Conservation (phyloP, 2,329 filamentous ascomycete genomes). For the Colletotrichum chrysophilum region DNA sequence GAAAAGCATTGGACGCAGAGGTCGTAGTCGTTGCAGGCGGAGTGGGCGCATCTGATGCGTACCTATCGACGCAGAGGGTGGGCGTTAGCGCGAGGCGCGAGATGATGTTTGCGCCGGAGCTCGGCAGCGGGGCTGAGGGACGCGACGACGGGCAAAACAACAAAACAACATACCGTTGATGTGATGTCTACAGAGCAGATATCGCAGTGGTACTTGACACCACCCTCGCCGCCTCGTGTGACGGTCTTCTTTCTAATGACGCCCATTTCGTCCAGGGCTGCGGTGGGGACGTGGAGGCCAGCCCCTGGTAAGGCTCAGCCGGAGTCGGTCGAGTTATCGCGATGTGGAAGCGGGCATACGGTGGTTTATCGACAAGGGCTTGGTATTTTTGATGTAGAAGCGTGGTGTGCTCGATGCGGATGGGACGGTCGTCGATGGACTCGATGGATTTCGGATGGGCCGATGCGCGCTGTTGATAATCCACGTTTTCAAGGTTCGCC, state of each 20-base stretch:
- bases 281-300: slow-evolving; percentile 19
- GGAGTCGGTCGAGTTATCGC: slow-evolving; percentile 5
- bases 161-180: slow-evolving; percentile 74
- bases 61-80: slow-evolving; percentile 65
- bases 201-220: slow-evolving; percentile 96
- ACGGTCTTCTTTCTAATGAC: slow-evolving; percentile 96
- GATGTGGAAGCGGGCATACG: neutral
- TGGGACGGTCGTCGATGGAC: neutral
- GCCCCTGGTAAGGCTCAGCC: slow-evolving; percentile 20
- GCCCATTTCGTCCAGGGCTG: slow-evolving; percentile 66
- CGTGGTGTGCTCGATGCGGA: neutral
- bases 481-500: neutral
- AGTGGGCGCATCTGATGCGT: slow-evolving; percentile 88
- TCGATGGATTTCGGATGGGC: slow-evolving; percentile 8
- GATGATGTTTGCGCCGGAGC: neutral
- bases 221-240: slow-evolving; percentile 82
- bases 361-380: neutral
- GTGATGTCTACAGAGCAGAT: slow-evolving; percentile 97
- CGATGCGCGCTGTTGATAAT: slow-evolving; percentile 1
- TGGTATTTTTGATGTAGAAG: neutral
- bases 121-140: neutral
- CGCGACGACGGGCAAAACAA: neutral
- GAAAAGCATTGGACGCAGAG: slow-evolving; percentile 96
- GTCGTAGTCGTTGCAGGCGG: slow-evolving; percentile 90
- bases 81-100: slow-evolving; percentile 6